phyloP scores from a whole-genome alignment of 1,139 yeast species.

The Pichia sp. region DNA sequence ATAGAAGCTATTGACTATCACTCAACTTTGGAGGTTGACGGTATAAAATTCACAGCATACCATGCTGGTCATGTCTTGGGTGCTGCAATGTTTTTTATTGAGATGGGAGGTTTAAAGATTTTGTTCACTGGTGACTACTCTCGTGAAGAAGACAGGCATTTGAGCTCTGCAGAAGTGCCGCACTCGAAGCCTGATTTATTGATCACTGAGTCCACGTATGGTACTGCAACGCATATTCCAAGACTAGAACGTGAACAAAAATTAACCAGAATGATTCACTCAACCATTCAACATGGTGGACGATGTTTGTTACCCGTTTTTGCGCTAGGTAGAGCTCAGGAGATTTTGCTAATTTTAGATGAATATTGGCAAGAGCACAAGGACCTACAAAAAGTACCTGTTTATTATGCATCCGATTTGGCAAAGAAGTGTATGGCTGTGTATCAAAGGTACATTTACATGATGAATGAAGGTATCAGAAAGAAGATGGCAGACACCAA shows the following conservation, averaged over 20 bases:
- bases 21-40: slow-evolving; percentile 89
- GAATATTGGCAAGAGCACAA: slow-evolving; percentile 89
- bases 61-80: slow-evolving; percentile 99
- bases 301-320: slow-evolving; percentile 89
- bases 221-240: slow-evolving; percentile 96
- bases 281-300: slow-evolving; percentile 84
- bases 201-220: slow-evolving; percentile 93
- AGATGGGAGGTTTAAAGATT: slow-evolving; percentile 85
- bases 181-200: slow-evolving; percentile 81
- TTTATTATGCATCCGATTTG: slow-evolving; percentile 86
- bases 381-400: slow-evolving; percentile 74
- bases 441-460: slow-evolving; percentile 90
- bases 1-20: slow-evolving; percentile 95
- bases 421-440: slow-evolving; percentile 98
- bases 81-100: slow-evolving; percentile 95
- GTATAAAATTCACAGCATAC: slow-evolving; percentile 92
- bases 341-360: slow-evolving; percentile 76
- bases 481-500: slow-evolving; percentile 69
- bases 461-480: slow-evolving; percentile 92
- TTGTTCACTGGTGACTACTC: slow-evolving; percentile 96
- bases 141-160: slow-evolving; percentile 90
- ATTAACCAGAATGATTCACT: slow-evolving; percentile 73
- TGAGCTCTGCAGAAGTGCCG: slow-evolving; percentile 94
- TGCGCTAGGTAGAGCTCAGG: slow-evolving; percentile 97
- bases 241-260: slow-evolving; percentile 76